Evolutionary conservation across 805 yeast species (phyloP).

Genomic region (Teunomyces gatunensis): DNA sequence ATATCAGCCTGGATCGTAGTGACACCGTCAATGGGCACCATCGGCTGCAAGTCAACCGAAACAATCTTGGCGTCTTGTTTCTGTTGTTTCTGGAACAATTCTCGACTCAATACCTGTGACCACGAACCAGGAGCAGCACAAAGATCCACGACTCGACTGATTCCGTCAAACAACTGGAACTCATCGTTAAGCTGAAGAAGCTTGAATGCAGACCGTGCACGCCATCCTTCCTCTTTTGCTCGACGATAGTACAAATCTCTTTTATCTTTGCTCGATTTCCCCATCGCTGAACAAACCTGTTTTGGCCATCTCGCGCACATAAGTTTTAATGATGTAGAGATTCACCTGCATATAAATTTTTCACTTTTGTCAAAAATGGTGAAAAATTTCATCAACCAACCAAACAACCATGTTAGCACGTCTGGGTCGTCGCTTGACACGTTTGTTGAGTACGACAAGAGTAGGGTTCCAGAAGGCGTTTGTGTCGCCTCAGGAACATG

Average conservation of each 20-base stretch:
- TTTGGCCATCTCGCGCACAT: not conserved
- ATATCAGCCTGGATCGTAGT: conserved; percentile 93
- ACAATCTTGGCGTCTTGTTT: conserved; percentile 65
- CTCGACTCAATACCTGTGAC: conserved; percentile 89
- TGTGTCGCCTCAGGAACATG: conserved; percentile 31
- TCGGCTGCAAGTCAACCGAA: conserved; percentile 95
- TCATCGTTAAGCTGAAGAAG: conserved; percentile 87
- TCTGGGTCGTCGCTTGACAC: conserved; percentile 1
- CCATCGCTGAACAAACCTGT: conserved; percentile 49
- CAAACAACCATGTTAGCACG: not conserved
- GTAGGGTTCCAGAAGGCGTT: conserved; percentile 8
- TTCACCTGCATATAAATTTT: not conserved
- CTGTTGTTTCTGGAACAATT: conserved; percentile 47
- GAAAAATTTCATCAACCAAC: not conserved
- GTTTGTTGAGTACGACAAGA: not conserved
- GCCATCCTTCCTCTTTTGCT: conserved; percentile 97
- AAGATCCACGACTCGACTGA: conserved; percentile 84
- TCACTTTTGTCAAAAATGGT: not conserved
- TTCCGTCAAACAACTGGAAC: conserved; percentile 72
- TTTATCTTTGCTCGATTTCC: conserved; percentile 92
- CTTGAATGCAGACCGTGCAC: conserved; percentile 96
- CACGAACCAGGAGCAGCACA: conserved; percentile 99
- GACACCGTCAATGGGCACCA: conserved; percentile 94
- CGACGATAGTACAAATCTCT: conserved; percentile 87
- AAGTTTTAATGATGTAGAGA: no score